Percentiles rank a stretch among this genome's conserved stretches.
phyloP scores from a whole-genome alignment of 1,139 yeast genomes.

The Hanseniaspora gamundiae region DNA sequence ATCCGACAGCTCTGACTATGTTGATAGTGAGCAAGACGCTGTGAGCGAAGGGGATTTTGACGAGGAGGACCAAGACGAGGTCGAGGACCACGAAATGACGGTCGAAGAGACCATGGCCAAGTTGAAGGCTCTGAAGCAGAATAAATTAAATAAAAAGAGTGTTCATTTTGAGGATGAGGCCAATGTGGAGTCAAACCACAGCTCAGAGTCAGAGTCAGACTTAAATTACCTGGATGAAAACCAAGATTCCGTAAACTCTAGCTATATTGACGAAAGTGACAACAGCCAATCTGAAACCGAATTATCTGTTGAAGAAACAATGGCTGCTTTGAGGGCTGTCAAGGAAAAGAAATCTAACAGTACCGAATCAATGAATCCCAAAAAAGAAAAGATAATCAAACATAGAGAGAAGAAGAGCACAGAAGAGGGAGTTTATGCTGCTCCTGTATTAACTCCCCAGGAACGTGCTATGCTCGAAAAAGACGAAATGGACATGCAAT shows the following conservation, averaged over 20 bases:
- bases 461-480: slow-evolving; percentile 37
- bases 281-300: neutral
- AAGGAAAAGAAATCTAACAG: slow-evolving; percentile 22
- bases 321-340: slow-evolving; percentile 33
- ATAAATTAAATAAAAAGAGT: slow-evolving; percentile 5
- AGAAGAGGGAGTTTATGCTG: slow-evolving; percentile 10
- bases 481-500: slow-evolving; percentile 72
- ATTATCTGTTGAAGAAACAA: slow-evolving; percentile 27
- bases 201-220: neutral
- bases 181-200: slow-evolving; percentile 1
- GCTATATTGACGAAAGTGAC: slow-evolving; percentile 1
- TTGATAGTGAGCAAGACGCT: slow-evolving; percentile 2
- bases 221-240: neutral
- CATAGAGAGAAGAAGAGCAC: slow-evolving; percentile 6
- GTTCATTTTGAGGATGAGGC: slow-evolving; percentile 1
- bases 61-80: slow-evolving; percentile 1
- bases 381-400: slow-evolving; percentile 1
- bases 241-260: neutral
- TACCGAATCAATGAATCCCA: neutral
- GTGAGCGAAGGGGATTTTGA: slow-evolving; percentile 3
- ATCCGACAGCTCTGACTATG: neutral
- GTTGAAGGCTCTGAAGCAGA: slow-evolving; percentile 32
- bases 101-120: slow-evolving; percentile 25
- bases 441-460: slow-evolving; percentile 25
- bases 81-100: slow-evolving; percentile 9